These are phyloP conservation scores for Gossypium ekmanianum DNA, from an alignment of 345 rosid genomes.

Conservation along the genomic window DNA sequence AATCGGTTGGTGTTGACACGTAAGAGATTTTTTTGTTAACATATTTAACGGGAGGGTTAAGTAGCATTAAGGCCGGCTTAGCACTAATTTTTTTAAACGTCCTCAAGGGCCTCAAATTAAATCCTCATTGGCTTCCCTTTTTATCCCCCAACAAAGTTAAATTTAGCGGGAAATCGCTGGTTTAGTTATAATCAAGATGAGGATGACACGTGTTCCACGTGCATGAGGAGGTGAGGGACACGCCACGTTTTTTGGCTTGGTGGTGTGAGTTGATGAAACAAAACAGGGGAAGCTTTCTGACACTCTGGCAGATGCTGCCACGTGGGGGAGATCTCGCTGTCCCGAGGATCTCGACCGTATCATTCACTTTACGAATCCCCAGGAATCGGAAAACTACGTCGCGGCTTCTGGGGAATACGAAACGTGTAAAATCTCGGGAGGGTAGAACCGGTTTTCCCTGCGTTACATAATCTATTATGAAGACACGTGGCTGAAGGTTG, in stretches of 20 bases:
- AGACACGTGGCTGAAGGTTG: not conserved
- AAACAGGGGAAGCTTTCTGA: not conserved
- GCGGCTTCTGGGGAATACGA: not conserved
- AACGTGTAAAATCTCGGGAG: not conserved
- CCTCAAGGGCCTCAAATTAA: not conserved
- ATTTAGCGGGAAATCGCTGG: conserved; percentile 27
- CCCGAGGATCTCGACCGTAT: conserved; percentile 19
- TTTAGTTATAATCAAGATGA: not conserved
- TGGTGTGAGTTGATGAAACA: not conserved
- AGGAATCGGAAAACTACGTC: not conserved
- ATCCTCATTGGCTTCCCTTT: not conserved
- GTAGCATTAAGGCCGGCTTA: conserved; percentile 34
- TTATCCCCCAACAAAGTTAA: conserved; percentile 7
- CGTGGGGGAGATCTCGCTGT: conserved; percentile 29
- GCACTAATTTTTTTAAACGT: conserved; percentile 20
- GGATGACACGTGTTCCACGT: conserved; percentile 20
- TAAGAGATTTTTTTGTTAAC: conserved; percentile 18
- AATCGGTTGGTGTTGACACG: conserved; percentile 29
- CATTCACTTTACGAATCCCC: not conserved
- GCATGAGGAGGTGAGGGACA: not conserved
- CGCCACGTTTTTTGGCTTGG: conserved; percentile 12
- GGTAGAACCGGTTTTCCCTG: not conserved
- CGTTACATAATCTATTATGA: too few relatives aligned
- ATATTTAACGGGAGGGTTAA: conserved; percentile 22
- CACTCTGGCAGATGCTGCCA: conserved; percentile 2